These are phyloP conservation scores for Debaryomyces psychrophilus DNA, from an alignment of 1,139 yeast genomes.

Conservation along the genomic window DNA sequence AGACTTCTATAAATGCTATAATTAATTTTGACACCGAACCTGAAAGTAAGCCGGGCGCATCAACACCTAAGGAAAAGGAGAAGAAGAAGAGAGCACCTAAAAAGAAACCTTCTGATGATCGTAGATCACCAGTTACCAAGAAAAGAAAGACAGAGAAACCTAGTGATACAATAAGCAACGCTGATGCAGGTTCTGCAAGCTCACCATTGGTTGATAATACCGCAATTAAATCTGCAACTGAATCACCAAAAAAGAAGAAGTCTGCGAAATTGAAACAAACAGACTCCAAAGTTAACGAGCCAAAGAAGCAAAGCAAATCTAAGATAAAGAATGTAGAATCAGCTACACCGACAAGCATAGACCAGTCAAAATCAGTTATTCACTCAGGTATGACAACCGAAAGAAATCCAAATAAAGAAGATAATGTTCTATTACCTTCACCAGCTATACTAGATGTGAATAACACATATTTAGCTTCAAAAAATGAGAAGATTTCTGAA, in stretches of 20 bases:
- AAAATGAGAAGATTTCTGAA: neutral
- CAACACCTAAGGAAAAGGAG: constrained; percentile 13
- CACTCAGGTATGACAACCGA: constrained; percentile 26
- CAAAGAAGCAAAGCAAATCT: constrained; percentile 13
- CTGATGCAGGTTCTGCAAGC: neutral
- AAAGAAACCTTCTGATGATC: constrained; percentile 19
- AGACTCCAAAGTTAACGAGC: constrained; percentile 10
- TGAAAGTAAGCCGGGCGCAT: constrained; percentile 10
- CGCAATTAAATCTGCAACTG: constrained; percentile 3
- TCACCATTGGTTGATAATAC: constrained; percentile 3
- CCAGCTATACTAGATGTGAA: constrained; percentile 8
- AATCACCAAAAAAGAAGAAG: constrained; percentile 12
- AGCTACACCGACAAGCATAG: neutral
- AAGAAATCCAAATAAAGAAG: constrained; percentile 13
- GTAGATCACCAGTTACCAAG: constrained; percentile 14
- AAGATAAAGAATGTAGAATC: constrained; percentile 12
- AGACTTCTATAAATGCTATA: constrained; percentile 42
- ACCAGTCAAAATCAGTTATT: constrained; percentile 11
- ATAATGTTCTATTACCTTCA: constrained; percentile 4
- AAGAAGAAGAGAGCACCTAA: constrained; percentile 17
- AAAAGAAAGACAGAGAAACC: constrained; percentile 12
- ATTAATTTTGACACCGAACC: constrained; percentile 39
- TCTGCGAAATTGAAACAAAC: constrained; percentile 11
- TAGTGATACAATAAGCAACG: neutral
- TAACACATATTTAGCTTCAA: neutral